phyloP scores from a whole-genome alignment of 352 stramenopile genomes.

The Phytopythium oedochilum region DNA sequence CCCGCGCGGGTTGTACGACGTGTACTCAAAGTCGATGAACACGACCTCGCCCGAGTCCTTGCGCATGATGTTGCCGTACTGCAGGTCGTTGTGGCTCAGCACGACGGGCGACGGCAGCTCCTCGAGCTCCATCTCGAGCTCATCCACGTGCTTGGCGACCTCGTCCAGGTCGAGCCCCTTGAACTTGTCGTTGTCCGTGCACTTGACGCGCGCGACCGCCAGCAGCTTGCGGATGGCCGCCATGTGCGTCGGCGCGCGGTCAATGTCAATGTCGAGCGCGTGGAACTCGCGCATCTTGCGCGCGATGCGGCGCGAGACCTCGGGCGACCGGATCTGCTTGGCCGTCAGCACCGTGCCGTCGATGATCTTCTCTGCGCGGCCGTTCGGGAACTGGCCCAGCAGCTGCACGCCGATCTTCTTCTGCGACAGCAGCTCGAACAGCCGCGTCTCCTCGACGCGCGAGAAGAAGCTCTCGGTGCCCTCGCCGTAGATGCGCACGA shows the following conservation, averaged over 20 bases:
- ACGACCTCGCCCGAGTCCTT: constrained; percentile 55
- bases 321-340: constrained; percentile 63
- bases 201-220: constrained; percentile 53
- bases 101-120: constrained; percentile 69
- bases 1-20: constrained; percentile 86
- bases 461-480: constrained; percentile 83
- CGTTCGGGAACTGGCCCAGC: constrained; percentile 77
- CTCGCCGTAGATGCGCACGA: constrained; percentile 79
- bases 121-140: constrained; percentile 45
- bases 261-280: constrained; percentile 62
- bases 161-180: constrained; percentile 40
- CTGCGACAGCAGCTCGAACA: constrained; percentile 71
- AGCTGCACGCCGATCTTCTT: constrained; percentile 67
- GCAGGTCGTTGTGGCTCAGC: constrained; percentile 92
- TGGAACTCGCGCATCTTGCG: constrained; percentile 72
- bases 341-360: constrained; percentile 57
- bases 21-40: constrained; percentile 95
- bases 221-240: constrained; percentile 55
- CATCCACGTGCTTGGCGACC: constrained; percentile 38
- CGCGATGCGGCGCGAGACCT: constrained; percentile 45
- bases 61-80: constrained; percentile 91
- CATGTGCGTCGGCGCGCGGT: constrained; percentile 44
- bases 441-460: constrained; percentile 64
- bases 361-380: constrained; percentile 72
- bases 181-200: constrained; percentile 32